Percentiles rank a stretch among this genome's conserved stretches.
phyloP scores from a whole-genome alignment of 2,329 filamentous ascomycete species.

The Sclerotinia glacialis region DNA sequence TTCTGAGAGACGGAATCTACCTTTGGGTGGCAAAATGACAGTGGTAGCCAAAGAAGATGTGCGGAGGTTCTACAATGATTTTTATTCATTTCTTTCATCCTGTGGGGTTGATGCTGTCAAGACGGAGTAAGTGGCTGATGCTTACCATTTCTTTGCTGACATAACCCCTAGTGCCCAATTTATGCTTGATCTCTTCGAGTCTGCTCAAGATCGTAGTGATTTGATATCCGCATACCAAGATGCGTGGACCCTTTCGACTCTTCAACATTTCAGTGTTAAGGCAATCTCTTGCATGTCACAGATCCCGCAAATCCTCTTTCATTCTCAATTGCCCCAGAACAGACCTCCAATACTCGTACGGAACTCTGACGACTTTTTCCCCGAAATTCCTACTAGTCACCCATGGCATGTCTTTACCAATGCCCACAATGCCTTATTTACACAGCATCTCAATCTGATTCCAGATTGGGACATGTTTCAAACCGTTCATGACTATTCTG shows the following conservation, averaged over 20 bases:
- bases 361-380: slow-evolving; percentile 92
- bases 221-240: slow-evolving; percentile 78
- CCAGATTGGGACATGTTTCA: slow-evolving; percentile 80
- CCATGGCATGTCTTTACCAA: slow-evolving; percentile 96
- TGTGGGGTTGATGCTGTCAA: slow-evolving; percentile 85
- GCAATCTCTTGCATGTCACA: slow-evolving; percentile 95
- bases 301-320: slow-evolving; percentile 80
- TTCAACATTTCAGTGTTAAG: slow-evolving; percentile 73
- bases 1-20: slow-evolving; percentile 47
- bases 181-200: slow-evolving; percentile 72
- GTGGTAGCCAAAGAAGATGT: slow-evolving; percentile 75
- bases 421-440: slow-evolving; percentile 81
- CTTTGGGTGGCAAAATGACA: slow-evolving; percentile 63
- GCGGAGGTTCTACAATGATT: slow-evolving; percentile 78
- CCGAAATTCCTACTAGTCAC: slow-evolving; percentile 74
- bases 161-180: slow-evolving; percentile 61
- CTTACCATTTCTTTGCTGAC: slow-evolving; percentile 2
- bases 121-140: slow-evolving; percentile 57
- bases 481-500: slow-evolving; percentile 64
- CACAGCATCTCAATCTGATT: slow-evolving; percentile 78
- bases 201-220: slow-evolving; percentile 65
- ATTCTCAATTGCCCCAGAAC: slow-evolving; percentile 75
- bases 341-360: slow-evolving; percentile 71
- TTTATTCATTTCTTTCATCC: slow-evolving; percentile 75
- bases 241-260: slow-evolving; percentile 75